Conservation (phyloP, 2,329 filamentous ascomycete species). For the Pseudophaeomoniella oleicola region DNA sequence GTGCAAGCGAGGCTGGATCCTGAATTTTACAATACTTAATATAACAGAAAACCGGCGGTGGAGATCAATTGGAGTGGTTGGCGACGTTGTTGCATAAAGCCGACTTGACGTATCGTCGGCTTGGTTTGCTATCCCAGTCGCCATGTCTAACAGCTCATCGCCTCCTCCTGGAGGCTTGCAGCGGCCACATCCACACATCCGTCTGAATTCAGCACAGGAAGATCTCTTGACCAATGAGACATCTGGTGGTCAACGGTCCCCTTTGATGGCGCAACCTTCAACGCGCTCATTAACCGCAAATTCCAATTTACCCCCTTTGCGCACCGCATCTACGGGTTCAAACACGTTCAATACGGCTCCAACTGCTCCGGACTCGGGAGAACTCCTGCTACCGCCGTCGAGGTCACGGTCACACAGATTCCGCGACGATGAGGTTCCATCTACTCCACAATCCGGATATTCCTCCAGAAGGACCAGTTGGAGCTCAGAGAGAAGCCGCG, state of each 20-base stretch:
- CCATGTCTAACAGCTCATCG: slow-evolving; percentile 11
- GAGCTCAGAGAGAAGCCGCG: slow-evolving; percentile 44
- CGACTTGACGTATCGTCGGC: too few species aligned
- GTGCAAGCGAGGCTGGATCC: too few species aligned
- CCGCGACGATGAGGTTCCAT: slow-evolving; percentile 37
- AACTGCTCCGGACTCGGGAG: slow-evolving; percentile 7
- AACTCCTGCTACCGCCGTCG: slow-evolving; percentile 18
- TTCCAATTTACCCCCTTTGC: slow-evolving; percentile 8
- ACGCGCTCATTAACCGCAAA: slow-evolving; percentile 11
- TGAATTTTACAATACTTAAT: too few species aligned
- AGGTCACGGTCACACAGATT: slow-evolving; percentile 32
- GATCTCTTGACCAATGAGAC: slow-evolving; percentile 30
- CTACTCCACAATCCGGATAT: slow-evolving; percentile 33
- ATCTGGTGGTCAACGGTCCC: not conserved
- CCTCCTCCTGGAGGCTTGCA: slow-evolving; percentile 8
- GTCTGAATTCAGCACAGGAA: slow-evolving; percentile 46
- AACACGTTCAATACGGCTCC: slow-evolving; percentile 16
- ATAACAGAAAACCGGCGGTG: too few species aligned
- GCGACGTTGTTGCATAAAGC: too few species aligned
- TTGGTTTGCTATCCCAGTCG: slow-evolving; percentile 9
- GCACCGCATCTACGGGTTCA: slow-evolving; percentile 16
- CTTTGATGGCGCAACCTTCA: slow-evolving; percentile 14
- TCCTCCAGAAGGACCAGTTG: slow-evolving; percentile 51
- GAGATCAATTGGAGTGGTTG: too few species aligned
- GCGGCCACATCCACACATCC: slow-evolving; percentile 41